Evolutionary conservation across 345 rosid genomes (phyloP).

Genomic region (Arabidopsis suecica): DNA sequence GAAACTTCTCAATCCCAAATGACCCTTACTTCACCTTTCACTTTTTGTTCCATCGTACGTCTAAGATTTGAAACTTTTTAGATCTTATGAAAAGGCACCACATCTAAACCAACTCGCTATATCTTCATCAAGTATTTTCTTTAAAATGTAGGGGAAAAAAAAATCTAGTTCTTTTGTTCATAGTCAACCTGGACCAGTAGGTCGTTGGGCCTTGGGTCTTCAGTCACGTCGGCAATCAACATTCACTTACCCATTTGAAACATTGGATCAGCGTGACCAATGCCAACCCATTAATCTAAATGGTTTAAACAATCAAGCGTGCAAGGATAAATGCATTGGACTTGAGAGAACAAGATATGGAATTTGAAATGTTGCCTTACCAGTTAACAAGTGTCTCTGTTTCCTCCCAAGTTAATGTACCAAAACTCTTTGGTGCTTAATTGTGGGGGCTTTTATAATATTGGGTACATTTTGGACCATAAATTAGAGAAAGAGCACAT

Average conservation of each 20-base stretch:
- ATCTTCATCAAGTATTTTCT: slow-evolving; percentile 4
- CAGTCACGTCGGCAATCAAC: not conserved
- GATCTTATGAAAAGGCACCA: not conserved
- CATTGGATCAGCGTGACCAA: not conserved
- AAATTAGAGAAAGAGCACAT: no score
- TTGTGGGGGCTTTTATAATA: no score
- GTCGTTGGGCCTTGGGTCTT: not conserved
- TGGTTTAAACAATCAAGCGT: no score
- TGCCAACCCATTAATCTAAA: not conserved
- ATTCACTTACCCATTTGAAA: not conserved
- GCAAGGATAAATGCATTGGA: no score
- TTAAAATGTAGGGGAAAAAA: not conserved
- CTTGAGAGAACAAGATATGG: no score
- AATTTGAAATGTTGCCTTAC: no score
- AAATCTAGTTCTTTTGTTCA: not conserved
- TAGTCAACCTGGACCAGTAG: no score
- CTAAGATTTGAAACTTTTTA: not conserved
- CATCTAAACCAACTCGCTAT: not conserved
- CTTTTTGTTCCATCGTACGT: slow-evolving; percentile 33
- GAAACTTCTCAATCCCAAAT: slow-evolving; percentile 39
- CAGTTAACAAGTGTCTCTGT: no score
- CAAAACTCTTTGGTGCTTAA: no score
- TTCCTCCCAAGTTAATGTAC: no score
- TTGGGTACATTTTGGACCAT: no score
- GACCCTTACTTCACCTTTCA: slow-evolving; percentile 28